phyloP scores from a whole-genome alignment of 2,329 filamentous ascomycete genomes.

The Clarireedia homoeocarpa region DNA sequence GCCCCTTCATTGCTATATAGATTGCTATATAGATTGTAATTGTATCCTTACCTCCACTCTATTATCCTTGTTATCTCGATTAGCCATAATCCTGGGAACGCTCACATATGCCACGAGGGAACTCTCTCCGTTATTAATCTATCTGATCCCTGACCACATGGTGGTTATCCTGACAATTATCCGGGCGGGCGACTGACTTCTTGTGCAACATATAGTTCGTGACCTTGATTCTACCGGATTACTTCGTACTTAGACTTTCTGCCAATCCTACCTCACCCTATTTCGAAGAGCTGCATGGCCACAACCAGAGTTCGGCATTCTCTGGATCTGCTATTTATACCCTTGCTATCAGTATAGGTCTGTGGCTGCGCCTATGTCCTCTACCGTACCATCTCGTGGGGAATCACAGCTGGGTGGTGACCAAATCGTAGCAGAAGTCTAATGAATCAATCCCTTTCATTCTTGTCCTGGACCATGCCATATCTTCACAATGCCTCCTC shows the following conservation, averaged over 20 bases:
- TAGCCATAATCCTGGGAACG: background rate
- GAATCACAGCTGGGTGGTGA: background rate
- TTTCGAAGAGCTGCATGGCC: slow-evolving; percentile 1
- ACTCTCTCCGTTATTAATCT: slow-evolving; percentile 1
- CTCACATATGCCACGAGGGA: slow-evolving; percentile 9
- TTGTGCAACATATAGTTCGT: background rate
- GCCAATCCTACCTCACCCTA: background rate
- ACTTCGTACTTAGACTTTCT: background rate
- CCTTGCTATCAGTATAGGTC: background rate
- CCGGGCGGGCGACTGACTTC: background rate
- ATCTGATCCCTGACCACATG: slow-evolving; percentile 2
- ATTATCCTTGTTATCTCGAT: background rate
- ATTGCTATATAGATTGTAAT: background rate
- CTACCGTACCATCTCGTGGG: background rate
- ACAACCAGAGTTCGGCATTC: slow-evolving; percentile 1
- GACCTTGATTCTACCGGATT: background rate
- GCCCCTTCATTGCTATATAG: background rate
- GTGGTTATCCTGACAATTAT: background rate
- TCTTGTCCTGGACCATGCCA: background rate
- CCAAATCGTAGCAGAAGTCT: background rate
- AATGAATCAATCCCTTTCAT: background rate
- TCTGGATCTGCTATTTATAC: background rate
- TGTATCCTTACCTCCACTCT: slow-evolving; percentile 1
- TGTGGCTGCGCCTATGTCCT: background rate
- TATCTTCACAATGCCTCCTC: background rate